Evolutionary conservation across 805 yeast species (phyloP).

Genomic region (Groenewaldozyma tartarivorans): DNA sequence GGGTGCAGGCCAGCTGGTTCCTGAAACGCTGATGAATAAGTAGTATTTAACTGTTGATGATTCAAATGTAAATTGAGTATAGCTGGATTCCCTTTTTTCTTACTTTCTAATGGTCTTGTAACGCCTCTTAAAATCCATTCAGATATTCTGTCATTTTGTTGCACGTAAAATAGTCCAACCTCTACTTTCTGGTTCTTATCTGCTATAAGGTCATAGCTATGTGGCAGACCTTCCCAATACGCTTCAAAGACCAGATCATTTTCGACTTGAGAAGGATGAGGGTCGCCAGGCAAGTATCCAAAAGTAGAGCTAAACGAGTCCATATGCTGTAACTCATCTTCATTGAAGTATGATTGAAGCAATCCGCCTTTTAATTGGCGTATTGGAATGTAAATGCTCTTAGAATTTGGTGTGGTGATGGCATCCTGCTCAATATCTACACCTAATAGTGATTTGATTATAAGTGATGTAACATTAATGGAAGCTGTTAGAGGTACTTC

Average conservation of each 20-base stretch:
- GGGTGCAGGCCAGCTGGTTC: constrained; percentile 21
- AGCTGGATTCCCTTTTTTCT: constrained; percentile 11
- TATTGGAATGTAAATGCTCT: constrained; percentile 7
- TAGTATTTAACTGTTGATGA: neutral
- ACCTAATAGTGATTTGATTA: neutral
- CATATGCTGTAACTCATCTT: constrained; percentile 4
- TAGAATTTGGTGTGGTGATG: constrained; percentile 15
- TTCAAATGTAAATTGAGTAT: constrained; percentile 8
- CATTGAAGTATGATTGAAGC: constrained; percentile 1
- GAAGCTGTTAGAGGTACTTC: constrained; percentile 19
- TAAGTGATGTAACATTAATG: neutral
- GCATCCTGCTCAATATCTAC: constrained; percentile 2
- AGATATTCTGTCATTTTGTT: constrained; percentile 2
- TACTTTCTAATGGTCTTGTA: constrained; percentile 11
- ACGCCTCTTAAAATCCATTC: constrained; percentile 16
- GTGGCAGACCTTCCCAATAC: constrained; percentile 9
- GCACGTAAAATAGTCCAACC: constrained; percentile 14
- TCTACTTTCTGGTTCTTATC: constrained; percentile 12
- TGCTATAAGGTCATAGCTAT: neutral
- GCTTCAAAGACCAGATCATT: constrained; percentile 19
- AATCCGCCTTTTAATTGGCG: neutral
- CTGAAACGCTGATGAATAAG: constrained; percentile 12
- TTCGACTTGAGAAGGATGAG: constrained; percentile 7
- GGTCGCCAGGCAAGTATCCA: constrained; percentile 13
- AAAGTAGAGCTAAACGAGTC: constrained; percentile 14